Conservation (phyloP, 176 grass and related monocot genomes). For the Phoenix dactylifera region DNA sequence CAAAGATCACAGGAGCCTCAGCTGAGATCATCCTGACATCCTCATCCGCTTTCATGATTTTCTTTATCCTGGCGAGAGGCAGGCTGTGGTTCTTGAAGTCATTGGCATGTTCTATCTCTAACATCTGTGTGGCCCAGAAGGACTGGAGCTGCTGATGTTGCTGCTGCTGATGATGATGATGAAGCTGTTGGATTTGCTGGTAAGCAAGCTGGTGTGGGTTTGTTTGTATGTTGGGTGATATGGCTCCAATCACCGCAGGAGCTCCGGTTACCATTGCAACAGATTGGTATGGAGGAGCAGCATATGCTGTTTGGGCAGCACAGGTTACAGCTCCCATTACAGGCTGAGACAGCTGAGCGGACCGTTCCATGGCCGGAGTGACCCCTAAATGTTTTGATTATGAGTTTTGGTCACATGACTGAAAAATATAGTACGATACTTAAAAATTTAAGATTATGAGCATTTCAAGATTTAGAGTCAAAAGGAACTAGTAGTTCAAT, state of each 20-base stretch:
- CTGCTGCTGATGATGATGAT: not conserved
- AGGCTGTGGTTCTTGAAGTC: slow-evolving; percentile 44
- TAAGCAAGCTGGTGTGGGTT: slow-evolving; percentile 6
- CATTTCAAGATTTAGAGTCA: too few species aligned
- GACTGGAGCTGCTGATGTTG: not conserved
- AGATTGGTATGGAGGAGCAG: slow-evolving; percentile 22
- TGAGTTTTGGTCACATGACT: too few species aligned
- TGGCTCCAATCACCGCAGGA: slow-evolving; percentile 1
- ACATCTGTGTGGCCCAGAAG: slow-evolving; percentile 49
- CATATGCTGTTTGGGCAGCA: slow-evolving; percentile 23
- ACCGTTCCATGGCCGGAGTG: slow-evolving; percentile 40
- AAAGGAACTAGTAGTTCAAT: too few species aligned
- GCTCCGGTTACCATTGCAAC: slow-evolving; percentile 15
- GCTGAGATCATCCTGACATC: slow-evolving; percentile 54
- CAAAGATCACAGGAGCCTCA: slow-evolving; percentile 45
- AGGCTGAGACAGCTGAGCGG: slow-evolving; percentile 24
- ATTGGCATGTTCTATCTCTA: slow-evolving; percentile 30
- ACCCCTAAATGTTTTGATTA: too few species aligned
- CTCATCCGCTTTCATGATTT: slow-evolving; percentile 71
- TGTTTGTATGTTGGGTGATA: slow-evolving; percentile 18
- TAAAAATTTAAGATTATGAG: too few species aligned
- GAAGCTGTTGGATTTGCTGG: not conserved
- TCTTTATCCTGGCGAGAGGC: slow-evolving; percentile 65
- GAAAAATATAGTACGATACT: too few species aligned
- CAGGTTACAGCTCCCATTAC: slow-evolving; percentile 14